phyloP scores from a whole-genome alignment of 345 rosid genomes.

The Cochlearia excelsa region DNA sequence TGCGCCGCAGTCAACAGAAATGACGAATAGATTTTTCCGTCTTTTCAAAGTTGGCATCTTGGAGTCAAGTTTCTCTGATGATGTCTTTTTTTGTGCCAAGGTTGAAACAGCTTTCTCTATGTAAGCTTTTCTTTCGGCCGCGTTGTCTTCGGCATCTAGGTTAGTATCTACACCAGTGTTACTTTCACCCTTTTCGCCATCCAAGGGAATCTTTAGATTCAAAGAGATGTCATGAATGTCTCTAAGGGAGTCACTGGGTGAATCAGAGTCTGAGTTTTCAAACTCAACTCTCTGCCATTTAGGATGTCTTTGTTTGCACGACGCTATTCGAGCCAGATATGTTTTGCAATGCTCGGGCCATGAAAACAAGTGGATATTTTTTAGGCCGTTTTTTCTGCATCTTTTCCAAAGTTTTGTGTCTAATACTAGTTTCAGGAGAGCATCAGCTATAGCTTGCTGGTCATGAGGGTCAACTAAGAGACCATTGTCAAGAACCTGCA shows the following conservation, averaged over 20 bases:
- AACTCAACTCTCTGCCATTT: slow-evolving; percentile 58
- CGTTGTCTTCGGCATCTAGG: slow-evolving; percentile 49
- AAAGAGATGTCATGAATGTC: slow-evolving; percentile 63
- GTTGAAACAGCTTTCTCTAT: slow-evolving; percentile 44
- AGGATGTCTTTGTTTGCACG: slow-evolving; percentile 70
- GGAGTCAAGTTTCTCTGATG: slow-evolving; percentile 40
- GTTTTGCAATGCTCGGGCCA: slow-evolving; percentile 79
- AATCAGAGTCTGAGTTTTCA: slow-evolving; percentile 47
- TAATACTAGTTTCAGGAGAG: slow-evolving; percentile 68
- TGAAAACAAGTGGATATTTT: slow-evolving; percentile 62
- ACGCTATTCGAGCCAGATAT: slow-evolving; percentile 58
- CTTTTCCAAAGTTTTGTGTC: slow-evolving; percentile 75
- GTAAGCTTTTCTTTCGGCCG: slow-evolving; percentile 39
- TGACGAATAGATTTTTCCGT: slow-evolving; percentile 53
- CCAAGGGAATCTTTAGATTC: slow-evolving; percentile 60
- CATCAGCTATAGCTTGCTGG: slow-evolving; percentile 62
- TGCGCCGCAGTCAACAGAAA: slow-evolving; percentile 53
- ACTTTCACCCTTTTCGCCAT: slow-evolving; percentile 59
- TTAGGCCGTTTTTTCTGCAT: slow-evolving; percentile 69
- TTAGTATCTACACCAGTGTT: slow-evolving; percentile 28
- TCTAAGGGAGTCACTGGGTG: slow-evolving; percentile 67
- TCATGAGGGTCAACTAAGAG: slow-evolving; percentile 77
- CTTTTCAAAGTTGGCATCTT: slow-evolving; percentile 48
- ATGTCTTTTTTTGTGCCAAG: slow-evolving; percentile 37
- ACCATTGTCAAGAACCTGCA: slow-evolving; percentile 76